phyloP scores from a whole-genome alignment of 306 rosid genomes.

The Trichosanthes cucumerina region DNA sequence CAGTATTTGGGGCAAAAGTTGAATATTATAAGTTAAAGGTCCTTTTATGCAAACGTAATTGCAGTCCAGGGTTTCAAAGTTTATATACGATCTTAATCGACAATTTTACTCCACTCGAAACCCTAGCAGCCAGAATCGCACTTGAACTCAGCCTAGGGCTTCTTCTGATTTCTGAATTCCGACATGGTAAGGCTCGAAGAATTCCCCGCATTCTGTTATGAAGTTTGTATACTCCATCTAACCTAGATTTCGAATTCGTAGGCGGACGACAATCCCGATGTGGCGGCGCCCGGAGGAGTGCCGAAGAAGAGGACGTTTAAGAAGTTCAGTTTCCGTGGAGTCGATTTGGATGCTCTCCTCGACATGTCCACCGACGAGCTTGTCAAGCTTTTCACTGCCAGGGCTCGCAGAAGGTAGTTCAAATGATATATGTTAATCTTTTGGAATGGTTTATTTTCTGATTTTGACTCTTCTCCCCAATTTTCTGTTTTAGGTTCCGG shows the following conservation, averaged over 20 bases:
- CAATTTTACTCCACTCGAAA: neutral
- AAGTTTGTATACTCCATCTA: neutral
- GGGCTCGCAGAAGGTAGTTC: conserved; percentile 62
- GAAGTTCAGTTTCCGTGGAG: conserved; percentile 80
- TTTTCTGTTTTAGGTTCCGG: conserved; percentile 39
- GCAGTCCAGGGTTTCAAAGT: neutral
- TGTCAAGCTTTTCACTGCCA: conserved; percentile 69
- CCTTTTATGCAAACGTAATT: neutral
- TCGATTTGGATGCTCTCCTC: conserved; percentile 64
- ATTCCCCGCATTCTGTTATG: no score
- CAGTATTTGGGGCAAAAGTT: neutral
- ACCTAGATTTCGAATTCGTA: conserved; percentile 12
- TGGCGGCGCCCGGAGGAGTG: conserved; percentile 39
- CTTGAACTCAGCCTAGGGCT: neutral
- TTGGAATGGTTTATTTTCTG: neutral
- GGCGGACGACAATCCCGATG: conserved; percentile 69
- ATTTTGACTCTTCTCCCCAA: neutral
- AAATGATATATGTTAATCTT: neutral
- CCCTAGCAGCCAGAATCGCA: conserved; percentile 32
- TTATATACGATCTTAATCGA: neutral
- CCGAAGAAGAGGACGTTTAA: conserved; percentile 85
- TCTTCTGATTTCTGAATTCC: conserved; percentile 11
- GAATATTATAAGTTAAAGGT: neutral
- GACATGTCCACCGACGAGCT: conserved; percentile 85
- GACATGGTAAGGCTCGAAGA: conserved; percentile 23